Evolutionary conservation across 73 alveolate genomes (phyloP).

Genomic region (Uronychia setigera): DNA sequence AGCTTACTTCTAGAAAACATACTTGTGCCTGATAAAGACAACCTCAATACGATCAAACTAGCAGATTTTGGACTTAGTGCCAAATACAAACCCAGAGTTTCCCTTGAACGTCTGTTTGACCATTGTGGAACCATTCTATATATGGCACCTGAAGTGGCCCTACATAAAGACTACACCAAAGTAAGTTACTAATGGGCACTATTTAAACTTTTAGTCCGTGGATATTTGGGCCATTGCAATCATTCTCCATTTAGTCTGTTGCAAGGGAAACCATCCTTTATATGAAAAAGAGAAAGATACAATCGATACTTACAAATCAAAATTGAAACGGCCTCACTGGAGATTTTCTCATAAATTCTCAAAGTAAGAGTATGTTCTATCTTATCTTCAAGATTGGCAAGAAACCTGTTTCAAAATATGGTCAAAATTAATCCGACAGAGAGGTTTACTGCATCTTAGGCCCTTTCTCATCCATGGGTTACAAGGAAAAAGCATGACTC

Average conservation of each 20-base stretch:
- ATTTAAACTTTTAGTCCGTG: conserved; percentile 27
- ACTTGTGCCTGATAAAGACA: conserved; percentile 14
- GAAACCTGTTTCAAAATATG: conserved; percentile 50
- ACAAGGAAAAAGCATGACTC: conserved; percentile 46
- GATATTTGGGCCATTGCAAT: conserved; percentile 80
- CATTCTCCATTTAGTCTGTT: conserved; percentile 53
- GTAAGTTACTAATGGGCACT: neutral
- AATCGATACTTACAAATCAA: conserved; percentile 9
- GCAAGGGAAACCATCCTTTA: conserved; percentile 76
- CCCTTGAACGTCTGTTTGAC: conserved; percentile 50
- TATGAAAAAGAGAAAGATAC: conserved; percentile 44
- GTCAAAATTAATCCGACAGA: conserved; percentile 58
- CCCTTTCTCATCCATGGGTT: conserved; percentile 81
- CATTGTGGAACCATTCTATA: conserved; percentile 80
- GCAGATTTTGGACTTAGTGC: conserved; percentile 83
- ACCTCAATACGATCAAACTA: conserved; percentile 28
- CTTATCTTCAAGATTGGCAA: conserved; percentile 42
- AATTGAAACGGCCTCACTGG: conserved; percentile 8
- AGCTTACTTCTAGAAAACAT: conserved; percentile 41
- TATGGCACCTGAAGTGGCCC: conserved; percentile 88
- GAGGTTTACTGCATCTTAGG: conserved; percentile 65
- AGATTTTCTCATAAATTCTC: neutral
- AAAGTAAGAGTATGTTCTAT: conserved; percentile 6
- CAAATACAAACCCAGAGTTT: conserved; percentile 29
- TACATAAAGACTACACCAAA: conserved; percentile 57